Percentiles rank a stretch among this genome's conserved stretches.
Evolutionary conservation across 2,329 filamentous ascomycete genomes (phyloP).

Genomic region (Talaromyces atroroseus): DNA sequence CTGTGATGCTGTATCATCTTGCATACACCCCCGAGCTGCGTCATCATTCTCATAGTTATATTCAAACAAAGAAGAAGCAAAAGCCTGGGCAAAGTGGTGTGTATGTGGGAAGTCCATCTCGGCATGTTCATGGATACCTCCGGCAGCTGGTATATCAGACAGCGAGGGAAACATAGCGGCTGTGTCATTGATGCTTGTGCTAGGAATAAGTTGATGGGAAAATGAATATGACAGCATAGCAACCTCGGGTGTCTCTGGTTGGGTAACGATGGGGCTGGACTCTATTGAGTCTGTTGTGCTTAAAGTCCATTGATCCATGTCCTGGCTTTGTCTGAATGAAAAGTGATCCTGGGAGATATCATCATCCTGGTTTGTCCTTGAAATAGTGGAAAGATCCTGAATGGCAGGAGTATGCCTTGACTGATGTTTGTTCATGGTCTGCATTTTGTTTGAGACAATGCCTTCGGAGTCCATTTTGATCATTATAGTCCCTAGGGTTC

Average conservation of each 20-base stretch:
- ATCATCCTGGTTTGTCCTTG: constrained; percentile 39
- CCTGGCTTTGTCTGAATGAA: constrained; percentile 32
- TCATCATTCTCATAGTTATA: constrained; percentile 39
- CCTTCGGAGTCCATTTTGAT: constrained; percentile 33
- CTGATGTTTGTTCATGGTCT: constrained; percentile 30
- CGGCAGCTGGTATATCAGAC: constrained; percentile 34
- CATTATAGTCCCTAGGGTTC: not conserved
- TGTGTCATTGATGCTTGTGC: constrained; percentile 27
- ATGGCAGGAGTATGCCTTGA: constrained; percentile 31
- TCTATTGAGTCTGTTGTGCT: constrained; percentile 36
- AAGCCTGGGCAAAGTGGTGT: constrained; percentile 32
- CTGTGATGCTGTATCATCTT: constrained; percentile 34
- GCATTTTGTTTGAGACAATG: constrained; percentile 31
- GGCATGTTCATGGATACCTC: constrained; percentile 32
- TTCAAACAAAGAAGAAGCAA: constrained; percentile 32
- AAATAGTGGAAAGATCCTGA: constrained; percentile 35
- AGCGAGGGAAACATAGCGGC: constrained; percentile 35
- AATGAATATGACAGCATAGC: constrained; percentile 40
- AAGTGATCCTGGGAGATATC: constrained; percentile 39
- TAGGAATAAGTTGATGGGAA: constrained; percentile 36
- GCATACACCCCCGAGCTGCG: constrained; percentile 26
- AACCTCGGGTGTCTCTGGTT: constrained; percentile 36
- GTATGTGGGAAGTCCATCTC: constrained; percentile 32
- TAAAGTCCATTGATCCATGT: constrained; percentile 35
- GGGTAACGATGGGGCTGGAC: constrained; percentile 30